Percentiles rank a stretch among this genome's conserved stretches.
Conservation (phyloP, 768 basidiomycete genomes). For the Trametes maxima region DNA sequence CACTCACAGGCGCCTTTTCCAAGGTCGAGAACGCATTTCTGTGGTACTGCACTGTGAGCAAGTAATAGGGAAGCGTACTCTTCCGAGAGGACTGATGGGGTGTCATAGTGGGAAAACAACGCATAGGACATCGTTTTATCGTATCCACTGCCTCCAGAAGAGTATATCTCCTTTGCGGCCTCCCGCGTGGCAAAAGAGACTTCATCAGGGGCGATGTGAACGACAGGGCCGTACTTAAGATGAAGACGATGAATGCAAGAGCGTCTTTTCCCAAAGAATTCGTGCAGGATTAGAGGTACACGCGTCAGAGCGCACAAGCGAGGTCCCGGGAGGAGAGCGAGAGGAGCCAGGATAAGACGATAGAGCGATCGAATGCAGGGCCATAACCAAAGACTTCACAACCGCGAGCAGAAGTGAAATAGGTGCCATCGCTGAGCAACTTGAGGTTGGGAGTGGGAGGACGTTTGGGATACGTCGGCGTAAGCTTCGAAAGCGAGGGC, state of each 20-base stretch:
- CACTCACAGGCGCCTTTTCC: slow-evolving; percentile 7
- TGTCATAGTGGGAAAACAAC: slow-evolving; percentile 21
- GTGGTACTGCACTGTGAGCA: background rate
- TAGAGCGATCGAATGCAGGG: background rate
- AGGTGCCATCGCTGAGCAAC: background rate
- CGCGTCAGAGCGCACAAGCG: slow-evolving; percentile 17
- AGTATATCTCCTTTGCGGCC: slow-evolving; percentile 28
- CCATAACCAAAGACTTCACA: background rate
- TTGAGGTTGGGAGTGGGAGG: background rate
- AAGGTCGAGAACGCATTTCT: slow-evolving; percentile 27
- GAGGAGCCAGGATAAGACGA: slow-evolving; percentile 16
- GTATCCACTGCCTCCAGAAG: slow-evolving; percentile 28
- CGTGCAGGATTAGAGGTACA: slow-evolving; percentile 23
- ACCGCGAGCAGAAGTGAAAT: background rate
- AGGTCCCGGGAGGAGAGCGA: slow-evolving; percentile 21
- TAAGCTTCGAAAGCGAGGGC: no score
- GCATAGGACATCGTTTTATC: slow-evolving; percentile 23
- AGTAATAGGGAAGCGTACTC: no score
- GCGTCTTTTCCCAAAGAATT: slow-evolving; percentile 20
- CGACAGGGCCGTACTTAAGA: slow-evolving; percentile 23
- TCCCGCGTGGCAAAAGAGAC: slow-evolving; percentile 27
- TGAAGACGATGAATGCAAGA: slow-evolving; percentile 24
- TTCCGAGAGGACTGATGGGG: slow-evolving; percentile 12
- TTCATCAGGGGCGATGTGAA: slow-evolving; percentile 27
- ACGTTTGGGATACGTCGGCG: background rate